Base-by-base conservation (phyloP, 2,329 filamentous ascomycete species). In the Pleurostoma richardsiae region DNA sequence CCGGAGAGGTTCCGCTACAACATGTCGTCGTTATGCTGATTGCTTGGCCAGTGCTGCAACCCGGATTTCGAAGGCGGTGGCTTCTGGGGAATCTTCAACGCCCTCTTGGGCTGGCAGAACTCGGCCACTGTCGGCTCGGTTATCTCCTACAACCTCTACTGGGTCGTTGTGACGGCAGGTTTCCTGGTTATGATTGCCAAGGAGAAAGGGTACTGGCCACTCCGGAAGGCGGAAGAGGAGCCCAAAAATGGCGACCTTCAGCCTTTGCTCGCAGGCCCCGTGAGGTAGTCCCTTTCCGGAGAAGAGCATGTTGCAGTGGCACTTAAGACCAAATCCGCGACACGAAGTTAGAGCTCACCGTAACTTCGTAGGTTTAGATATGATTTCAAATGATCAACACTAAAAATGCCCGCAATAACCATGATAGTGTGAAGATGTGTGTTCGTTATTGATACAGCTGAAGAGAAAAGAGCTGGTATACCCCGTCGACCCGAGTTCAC, bases 21-120 rank as follows among this genome's bases (percentile, higher is more conserved):
- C 27, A 11, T 10, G 31, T 30, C 30, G 29, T 47, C 11, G 42
- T 46, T 43, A 38, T 57, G 33, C 1, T 38, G 30, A 10, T 43
- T 45, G 40, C n/a, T 6, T n/a, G 11, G 39, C n/a, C 49, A 87
- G 82, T 95, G 88, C 71, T 94, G 88, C 63, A 91, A 80, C 57
- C 85, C 89, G 0, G 69, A 82, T 44, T 66, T 84, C 38, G 83
- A 88, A 52, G 85, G 86, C 29, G 85, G 85, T 42, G 83, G 85
- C 36, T 88, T 86, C 40, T 95, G 89, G 90, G 88, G 88, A 46
- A 82, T 95, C 54, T 90, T 95, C 74, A 92, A 95, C 57, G 83
- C 88, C 49, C 75, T 95, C 45, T 74, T 95, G 8, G 90, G 90
- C 49, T 96, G 90, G 90, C 80, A 83, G 51, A 95, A 95, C 70